Percentiles rank a stretch among this genome's conserved stretches.
phyloP scores from a whole-genome alignment of 805 yeast genomes.

The Metschnikowia colocasiae region DNA sequence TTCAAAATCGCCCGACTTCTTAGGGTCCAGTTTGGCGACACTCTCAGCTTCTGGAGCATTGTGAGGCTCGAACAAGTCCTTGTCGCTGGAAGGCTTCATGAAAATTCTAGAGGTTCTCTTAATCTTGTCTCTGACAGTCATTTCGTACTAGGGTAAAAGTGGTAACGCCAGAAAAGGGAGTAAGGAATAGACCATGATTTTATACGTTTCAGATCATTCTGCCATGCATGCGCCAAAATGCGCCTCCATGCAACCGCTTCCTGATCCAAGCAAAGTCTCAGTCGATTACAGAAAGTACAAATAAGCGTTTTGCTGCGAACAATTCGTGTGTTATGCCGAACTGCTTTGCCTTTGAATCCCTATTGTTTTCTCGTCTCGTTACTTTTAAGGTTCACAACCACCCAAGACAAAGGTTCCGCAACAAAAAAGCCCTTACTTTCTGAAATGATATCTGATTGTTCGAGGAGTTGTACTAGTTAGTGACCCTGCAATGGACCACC shows the following conservation, averaged over 20 bases:
- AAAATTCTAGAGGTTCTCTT: constrained; percentile 18
- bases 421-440: neutral
- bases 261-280: constrained; percentile 1
- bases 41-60: neutral
- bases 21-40: neutral
- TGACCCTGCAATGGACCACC: neutral
- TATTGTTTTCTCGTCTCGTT: neutral
- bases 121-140: constrained; percentile 18
- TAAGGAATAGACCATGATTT: neutral
- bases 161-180: neutral
- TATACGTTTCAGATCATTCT: constrained; percentile 2
- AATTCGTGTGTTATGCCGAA: neutral
- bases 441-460: neutral
- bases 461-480: neutral
- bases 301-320: neutral
- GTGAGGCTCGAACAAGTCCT: neutral
- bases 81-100: constrained; percentile 3
- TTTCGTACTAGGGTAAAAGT: constrained; percentile 1
- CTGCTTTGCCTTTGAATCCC: neutral
- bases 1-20: constrained; percentile 1
- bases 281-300: constrained; percentile 1
- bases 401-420: neutral
- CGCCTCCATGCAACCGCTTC: constrained; percentile 4
- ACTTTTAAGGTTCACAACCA: neutral
- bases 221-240: constrained; percentile 4